Conservation (phyloP, 2,329 filamentous ascomycete genomes). For the Verticillium klebahnii region DNA sequence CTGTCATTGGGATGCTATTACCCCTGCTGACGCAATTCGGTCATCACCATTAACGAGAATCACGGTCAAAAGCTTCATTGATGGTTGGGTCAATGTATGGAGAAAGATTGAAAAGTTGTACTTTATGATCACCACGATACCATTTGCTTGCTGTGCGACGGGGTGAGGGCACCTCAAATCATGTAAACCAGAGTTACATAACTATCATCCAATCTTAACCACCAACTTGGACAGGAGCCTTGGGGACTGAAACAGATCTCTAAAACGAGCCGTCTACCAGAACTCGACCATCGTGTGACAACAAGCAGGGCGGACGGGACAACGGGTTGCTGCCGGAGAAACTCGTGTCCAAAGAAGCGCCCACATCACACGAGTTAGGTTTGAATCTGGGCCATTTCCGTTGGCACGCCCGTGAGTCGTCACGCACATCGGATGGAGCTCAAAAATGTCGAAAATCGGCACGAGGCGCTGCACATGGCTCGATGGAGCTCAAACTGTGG, state of each 20-base stretch:
- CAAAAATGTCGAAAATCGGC: not conserved
- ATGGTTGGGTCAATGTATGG: not conserved
- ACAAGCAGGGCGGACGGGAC: too few species aligned
- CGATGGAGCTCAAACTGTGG: not conserved
- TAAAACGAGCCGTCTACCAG: too few species aligned
- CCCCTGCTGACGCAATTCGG: constrained; percentile 75
- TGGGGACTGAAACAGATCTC: too few species aligned
- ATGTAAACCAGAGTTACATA: too few species aligned
- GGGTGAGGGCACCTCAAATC: not conserved
- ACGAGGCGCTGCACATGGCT: not conserved
- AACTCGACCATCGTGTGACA: too few species aligned
- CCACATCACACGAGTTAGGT: not conserved
- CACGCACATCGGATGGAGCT: not conserved
- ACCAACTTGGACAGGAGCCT: too few species aligned
- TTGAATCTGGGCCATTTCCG: not conserved
- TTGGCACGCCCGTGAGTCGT: not conserved
- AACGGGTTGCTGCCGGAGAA: not conserved
- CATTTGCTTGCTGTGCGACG: not conserved
- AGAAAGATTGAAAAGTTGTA: not conserved
- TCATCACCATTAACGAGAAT: constrained; percentile 54
- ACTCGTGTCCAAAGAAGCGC: not conserved
- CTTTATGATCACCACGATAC: not conserved
- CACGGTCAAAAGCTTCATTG: not conserved
- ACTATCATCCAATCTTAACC: too few species aligned
- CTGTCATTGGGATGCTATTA: constrained; percentile 71